Evolutionary conservation across 2,329 filamentous ascomycete species (phyloP).

Genomic region (Aspergillus cejpii): DNA sequence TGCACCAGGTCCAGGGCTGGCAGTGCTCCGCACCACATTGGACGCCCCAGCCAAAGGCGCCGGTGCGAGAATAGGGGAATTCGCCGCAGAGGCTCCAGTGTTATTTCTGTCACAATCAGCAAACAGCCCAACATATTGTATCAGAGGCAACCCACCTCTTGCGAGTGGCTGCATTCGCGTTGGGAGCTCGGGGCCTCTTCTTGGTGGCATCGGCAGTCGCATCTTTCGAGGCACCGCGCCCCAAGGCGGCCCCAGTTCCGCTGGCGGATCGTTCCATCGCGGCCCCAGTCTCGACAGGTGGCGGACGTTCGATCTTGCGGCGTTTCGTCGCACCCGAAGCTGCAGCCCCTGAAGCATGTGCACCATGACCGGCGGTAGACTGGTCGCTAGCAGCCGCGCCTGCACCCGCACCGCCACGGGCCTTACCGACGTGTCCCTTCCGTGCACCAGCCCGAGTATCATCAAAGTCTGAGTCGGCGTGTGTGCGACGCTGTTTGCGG

Average conservation of each 20-base stretch:
- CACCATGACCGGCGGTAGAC: slow-evolving; percentile 12
- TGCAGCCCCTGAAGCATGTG: slow-evolving; percentile 45
- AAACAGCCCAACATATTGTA: not conserved
- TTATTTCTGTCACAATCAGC: slow-evolving; percentile 35
- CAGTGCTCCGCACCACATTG: slow-evolving; percentile 50
- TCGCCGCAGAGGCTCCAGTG: slow-evolving; percentile 46
- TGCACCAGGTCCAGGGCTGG: slow-evolving; percentile 56
- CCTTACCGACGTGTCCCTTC: slow-evolving; percentile 56
- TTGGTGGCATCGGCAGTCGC: slow-evolving; percentile 61
- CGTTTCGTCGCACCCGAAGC: slow-evolving; percentile 57
- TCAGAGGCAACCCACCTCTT: slow-evolving; percentile 60
- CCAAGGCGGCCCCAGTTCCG: slow-evolving; percentile 25
- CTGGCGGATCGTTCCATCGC: slow-evolving; percentile 40
- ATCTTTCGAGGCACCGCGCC: slow-evolving; percentile 49
- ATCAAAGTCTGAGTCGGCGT: slow-evolving; percentile 73
- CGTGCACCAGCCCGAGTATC: slow-evolving; percentile 46
- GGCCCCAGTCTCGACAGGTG: slow-evolving; percentile 28
- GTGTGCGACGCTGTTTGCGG: slow-evolving; percentile 65
- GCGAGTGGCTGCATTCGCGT: slow-evolving; percentile 57
- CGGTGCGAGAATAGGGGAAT: slow-evolving; percentile 65
- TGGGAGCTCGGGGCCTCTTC: slow-evolving; percentile 68
- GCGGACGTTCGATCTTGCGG: slow-evolving; percentile 69
- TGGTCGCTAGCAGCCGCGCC: slow-evolving; percentile 20
- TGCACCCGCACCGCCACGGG: slow-evolving; percentile 30
- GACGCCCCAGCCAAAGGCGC: slow-evolving; percentile 68